phyloP scores from a whole-genome alignment of 768 basidiomycete species.

The Lepiota venenata region DNA sequence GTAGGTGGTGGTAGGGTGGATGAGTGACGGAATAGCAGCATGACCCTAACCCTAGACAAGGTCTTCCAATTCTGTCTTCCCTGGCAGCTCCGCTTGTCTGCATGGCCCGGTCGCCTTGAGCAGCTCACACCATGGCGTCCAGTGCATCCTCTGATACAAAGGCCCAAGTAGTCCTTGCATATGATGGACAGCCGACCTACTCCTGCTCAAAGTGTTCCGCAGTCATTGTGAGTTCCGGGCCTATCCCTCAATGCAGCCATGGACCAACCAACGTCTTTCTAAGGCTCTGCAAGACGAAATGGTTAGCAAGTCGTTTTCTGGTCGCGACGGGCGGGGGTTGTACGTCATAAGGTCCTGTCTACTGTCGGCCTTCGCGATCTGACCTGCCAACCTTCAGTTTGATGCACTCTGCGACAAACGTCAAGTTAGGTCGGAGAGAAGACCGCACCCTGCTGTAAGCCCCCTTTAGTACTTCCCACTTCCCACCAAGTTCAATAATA shows the following conservation, averaged over 20 bases:
- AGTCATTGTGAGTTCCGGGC: slow-evolving; percentile 56
- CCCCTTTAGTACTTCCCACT: not conserved
- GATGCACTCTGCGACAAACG: slow-evolving; percentile 74
- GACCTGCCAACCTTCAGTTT: slow-evolving; percentile 38
- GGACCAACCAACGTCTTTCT: slow-evolving; percentile 2
- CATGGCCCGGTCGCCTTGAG: not conserved
- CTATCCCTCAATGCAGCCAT: not conserved
- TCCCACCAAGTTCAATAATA: slow-evolving; percentile 1
- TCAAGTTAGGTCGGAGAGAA: slow-evolving; percentile 70
- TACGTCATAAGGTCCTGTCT: slow-evolving; percentile 31
- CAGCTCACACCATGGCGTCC: slow-evolving; percentile 1
- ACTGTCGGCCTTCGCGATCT: not conserved
- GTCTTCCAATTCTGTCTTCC: not conserved
- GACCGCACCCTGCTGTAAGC: slow-evolving; percentile 69
- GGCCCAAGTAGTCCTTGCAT: slow-evolving; percentile 57
- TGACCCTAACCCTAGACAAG: slow-evolving; percentile 23
- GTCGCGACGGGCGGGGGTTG: slow-evolving; percentile 81
- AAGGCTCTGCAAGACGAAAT: slow-evolving; percentile 82
- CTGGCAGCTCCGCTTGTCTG: not conserved
- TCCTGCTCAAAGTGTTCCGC: slow-evolving; percentile 69
- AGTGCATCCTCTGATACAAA: slow-evolving; percentile 35
- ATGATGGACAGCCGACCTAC: slow-evolving; percentile 63
- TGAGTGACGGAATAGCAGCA: not conserved
- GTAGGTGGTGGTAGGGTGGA: not conserved
- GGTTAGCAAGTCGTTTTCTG: slow-evolving; percentile 83